A percentile compares a stretch with the other conserved stretches of the same genome.
Evolutionary conservation across 78 protist genomes (phyloP).

Genomic region (Dictyostelium capitatum): DNA sequence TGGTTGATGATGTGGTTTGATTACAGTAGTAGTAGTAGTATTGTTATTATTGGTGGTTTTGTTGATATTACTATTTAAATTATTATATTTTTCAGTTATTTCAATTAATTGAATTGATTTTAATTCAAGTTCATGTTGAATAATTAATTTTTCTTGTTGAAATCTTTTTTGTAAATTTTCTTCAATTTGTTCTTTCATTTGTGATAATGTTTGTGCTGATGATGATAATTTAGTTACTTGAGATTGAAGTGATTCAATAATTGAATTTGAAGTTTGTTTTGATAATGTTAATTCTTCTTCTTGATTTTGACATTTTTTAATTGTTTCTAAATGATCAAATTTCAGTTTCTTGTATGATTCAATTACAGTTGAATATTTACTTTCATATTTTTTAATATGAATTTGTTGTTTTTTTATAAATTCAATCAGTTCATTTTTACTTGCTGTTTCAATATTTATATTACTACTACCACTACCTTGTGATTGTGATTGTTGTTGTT

Average conservation of each 20-base stretch:
- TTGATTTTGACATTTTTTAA: not conserved
- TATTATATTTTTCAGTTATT: no score
- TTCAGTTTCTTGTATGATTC: slow-evolving; percentile 65
- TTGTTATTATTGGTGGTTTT: not conserved
- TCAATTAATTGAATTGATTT: no score
- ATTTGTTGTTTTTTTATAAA: slow-evolving; percentile 73
- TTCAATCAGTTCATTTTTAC: slow-evolving; percentile 53
- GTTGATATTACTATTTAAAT: no score
- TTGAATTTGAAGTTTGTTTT: slow-evolving; percentile 23
- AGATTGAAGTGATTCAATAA: slow-evolving; percentile 34
- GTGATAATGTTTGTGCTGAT: not conserved
- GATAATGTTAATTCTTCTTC: slow-evolving; percentile 34
- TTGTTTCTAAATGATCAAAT: slow-evolving; percentile 24
- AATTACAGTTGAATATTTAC: slow-evolving; percentile 18
- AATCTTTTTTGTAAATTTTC: slow-evolving; percentile 24
- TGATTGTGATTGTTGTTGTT: not conserved
- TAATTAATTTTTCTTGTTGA: slow-evolving; percentile 50
- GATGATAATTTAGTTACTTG: not conserved
- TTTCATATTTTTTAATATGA: slow-evolving; percentile 58
- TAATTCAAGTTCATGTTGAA: not conserved
- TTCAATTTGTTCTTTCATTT: slow-evolving; percentile 49
- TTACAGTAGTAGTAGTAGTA: not conserved
- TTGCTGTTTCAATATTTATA: slow-evolving; percentile 54
- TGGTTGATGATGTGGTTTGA: no score
- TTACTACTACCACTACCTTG: not conserved